phyloP scores from a whole-genome alignment of 2,329 filamentous ascomycete species.

The Cladosporium sp. region DNA sequence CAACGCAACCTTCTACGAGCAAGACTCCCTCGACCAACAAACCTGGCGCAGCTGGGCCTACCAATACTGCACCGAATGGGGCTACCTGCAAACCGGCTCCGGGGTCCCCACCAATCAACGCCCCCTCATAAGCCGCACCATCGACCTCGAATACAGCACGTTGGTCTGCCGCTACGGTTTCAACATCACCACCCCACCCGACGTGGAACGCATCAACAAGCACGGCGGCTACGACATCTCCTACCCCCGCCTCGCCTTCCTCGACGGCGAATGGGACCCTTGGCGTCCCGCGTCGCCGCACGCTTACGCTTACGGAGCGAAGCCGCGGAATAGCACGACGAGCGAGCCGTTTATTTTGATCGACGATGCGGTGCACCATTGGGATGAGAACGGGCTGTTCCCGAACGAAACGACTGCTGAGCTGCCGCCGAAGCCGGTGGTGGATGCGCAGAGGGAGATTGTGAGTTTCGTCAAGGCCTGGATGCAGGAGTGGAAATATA shows the following conservation, averaged over 20 bases:
- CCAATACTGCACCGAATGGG: constrained; percentile 52
- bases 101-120: constrained; percentile 60
- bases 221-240: constrained; percentile 68
- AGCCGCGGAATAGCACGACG: constrained; percentile 54
- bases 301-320: constrained; percentile 52
- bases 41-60: constrained; percentile 54
- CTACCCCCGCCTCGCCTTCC: constrained; percentile 69
- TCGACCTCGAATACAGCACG: constrained; percentile 60
- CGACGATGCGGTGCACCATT: constrained; percentile 68
- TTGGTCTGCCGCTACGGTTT: constrained; percentile 64
- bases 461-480: constrained; percentile 62
- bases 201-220: constrained; percentile 67
- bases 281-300: constrained; percentile 74
- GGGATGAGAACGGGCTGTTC: constrained; percentile 44
- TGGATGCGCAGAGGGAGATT: constrained; percentile 55
- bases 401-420: constrained; percentile 55
- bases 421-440: constrained; percentile 57
- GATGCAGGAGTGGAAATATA: constrained; percentile 56
- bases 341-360: constrained; percentile 72
- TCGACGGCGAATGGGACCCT: constrained; percentile 75
- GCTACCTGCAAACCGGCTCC: constrained; percentile 71
- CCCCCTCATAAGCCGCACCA: constrained; percentile 67
- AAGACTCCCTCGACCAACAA: constrained; percentile 39
- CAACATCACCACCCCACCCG: constrained; percentile 61
- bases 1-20: constrained; percentile 44